Base-by-base conservation (phyloP, 208 protist genomes). In the Acanthamoeba sp. region DNA sequence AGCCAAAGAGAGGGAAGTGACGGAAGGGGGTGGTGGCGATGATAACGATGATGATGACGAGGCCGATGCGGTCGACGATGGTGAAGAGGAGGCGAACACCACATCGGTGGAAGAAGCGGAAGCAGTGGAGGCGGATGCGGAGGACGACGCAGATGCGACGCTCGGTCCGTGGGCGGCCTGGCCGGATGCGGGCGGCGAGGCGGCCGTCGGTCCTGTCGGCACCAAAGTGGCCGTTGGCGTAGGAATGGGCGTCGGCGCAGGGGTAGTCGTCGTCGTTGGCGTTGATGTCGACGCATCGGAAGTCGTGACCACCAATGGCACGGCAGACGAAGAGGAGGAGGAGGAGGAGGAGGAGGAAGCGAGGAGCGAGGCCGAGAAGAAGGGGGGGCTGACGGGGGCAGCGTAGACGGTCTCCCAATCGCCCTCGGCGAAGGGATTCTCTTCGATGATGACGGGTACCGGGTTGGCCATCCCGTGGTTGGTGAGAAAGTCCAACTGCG, bases 381-480 rank as follows among this genome's bases (percentile, higher is more conserved):
- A n/a, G 22, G 62, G 62, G 10, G 62, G 62, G 12, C 62, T 69
- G 62, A 29, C 62, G 24, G 62, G 62, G 7, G 29, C 62, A n/a
- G 62, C 62, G 62, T 69, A 69, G 62, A 69, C 62, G n/a, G 62
- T 69, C 62, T 69, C 62, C 62, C 62, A 69, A 1, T 69, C 62
- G 62, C 62, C 62, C n/a, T 32, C 62, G 62, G 62, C 62, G 62
- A 36, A 36, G 62, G 62, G 62, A 34, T 69, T 69, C 62, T 69
- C 62, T n/a, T 69, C 62, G 62, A 69, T 69, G 62, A 69, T 69
- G 62, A 69, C 62, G n/a, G 62, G 62, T 10, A 69, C 62, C 24
- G 62, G 62, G 62, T 69, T 69, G 62, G 62, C 62, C 62, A 69
- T 29, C n/a, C 62, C 62, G 62, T 69, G 20, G 76, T 85, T 85